Base-by-base conservation (phyloP, 2,329 filamentous ascomycete species). In the Dactylellina cionopaga region DNA sequence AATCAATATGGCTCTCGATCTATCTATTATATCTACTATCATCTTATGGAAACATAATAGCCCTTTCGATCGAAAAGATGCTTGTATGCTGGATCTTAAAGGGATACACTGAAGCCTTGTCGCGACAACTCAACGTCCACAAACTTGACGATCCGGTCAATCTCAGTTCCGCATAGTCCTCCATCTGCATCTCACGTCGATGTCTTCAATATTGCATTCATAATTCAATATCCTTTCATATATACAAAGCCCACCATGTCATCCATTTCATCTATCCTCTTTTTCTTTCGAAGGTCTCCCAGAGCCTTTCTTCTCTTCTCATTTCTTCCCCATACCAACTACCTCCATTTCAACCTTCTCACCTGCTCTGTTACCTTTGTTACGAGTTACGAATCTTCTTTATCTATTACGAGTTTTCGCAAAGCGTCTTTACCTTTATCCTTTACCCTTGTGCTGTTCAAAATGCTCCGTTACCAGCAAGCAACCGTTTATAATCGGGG, bases 211-310 rank as follows among this genome's bases (percentile, higher is more conserved):
- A 51, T 64, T 39, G 19, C 11, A 10, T 41, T 24, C 41, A 47
- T 51, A 68, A 31, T 54, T 35, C 47, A 62, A 62, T 62, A 70
- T 51, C 41, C 43, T 43, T 41, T 27, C 7, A 70, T 70, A 69
- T 33, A 63, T 54, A 63, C 62, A 7, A 51, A n/a, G 3, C 31
- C 22, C 47, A 39, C 49, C 33, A 17, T 24, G 25, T 37, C 31
- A 13, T 49, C 43, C 51, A 49, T 51, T 27, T 51, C 52, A 51
- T 58, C 51, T 5, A 46, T 46, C 37, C 17, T 58, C 25, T 35
- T 3, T 52, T n/a, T 19, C 9, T 13, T 47, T 17, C 6, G 4
- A 47, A 4, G 44, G 22, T 29, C 4, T 27, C 15, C 11, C 9
- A 6, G 29, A 13, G 44, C 39, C 5, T 3, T 17, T 6, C 29